Evolutionary conservation across 495 filamentous ascomycete species (phyloP).

Genomic region (Beverwykella pulmonaria): DNA sequence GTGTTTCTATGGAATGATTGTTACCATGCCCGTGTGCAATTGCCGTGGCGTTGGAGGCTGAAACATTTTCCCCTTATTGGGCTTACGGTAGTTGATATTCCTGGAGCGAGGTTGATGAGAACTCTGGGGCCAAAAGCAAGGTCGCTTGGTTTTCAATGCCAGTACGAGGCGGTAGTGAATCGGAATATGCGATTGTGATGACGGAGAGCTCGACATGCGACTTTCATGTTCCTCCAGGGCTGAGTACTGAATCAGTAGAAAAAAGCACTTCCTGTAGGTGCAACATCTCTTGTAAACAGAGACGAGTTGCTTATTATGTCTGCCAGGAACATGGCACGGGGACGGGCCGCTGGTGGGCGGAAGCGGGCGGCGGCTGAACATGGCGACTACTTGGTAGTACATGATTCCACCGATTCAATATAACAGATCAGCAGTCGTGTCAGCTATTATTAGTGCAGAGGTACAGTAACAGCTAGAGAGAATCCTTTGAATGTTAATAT

Average conservation of each 20-base stretch:
- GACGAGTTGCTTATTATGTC: no score
- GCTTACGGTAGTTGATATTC: neutral
- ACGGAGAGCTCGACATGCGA: no score
- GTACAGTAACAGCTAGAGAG: neutral
- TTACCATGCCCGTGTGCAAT: neutral
- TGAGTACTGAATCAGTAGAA: no score
- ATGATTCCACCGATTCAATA: neutral
- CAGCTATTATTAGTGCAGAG: neutral
- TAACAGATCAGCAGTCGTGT: neutral
- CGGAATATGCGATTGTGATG: no score
- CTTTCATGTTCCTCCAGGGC: no score
- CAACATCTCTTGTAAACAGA: no score
- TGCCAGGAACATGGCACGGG: neutral
- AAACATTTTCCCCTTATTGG: neutral
- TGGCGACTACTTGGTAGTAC: neutral
- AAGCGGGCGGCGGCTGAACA: neutral
- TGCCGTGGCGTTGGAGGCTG: neutral
- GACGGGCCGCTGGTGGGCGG: neutral
- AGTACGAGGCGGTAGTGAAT: no score
- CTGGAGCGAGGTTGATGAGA: neutral
- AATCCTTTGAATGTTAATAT: neutral
- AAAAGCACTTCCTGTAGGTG: no score
- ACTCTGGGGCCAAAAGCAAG: neutral
- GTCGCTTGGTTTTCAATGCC: no score
- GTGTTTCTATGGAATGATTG: neutral